Evolutionary conservation across 169 alveolate species (phyloP), one percentile per base, ranked within the genome.

Genomic region (Cytauxzoon felis): DNA sequence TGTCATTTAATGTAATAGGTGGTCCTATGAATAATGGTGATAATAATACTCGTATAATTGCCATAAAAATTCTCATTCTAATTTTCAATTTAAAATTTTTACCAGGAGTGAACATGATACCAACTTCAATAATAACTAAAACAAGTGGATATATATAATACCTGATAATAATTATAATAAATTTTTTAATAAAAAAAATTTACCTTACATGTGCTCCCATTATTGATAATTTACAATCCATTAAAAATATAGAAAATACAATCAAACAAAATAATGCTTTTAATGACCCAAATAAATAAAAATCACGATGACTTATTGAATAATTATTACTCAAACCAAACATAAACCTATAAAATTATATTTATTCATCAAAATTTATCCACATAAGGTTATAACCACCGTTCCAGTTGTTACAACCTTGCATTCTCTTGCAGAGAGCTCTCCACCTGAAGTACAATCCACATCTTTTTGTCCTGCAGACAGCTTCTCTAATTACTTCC

Each of bases 301-400:
- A 73, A 11, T 85, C 83, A 16, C 61, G 53, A 27, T 86, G 58
- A 9, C 63, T 43, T 23, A 82, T 81, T 42, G 78, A 65, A 58
- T 90, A 78, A 32, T 81, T 76, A 16, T 89, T 88, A 59, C 87
- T 84, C 33, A 88, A 21, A 27, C 76, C 88, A 59, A 87, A 78
- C 75, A 84, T 67, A 56, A 72, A 72, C 65, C 66, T 48, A 48
- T n/a, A 48, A 13, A 38, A 38, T 38, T 38, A 13, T 38, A 38
- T 11, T 38, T 11, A 13, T 38, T 11, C 45, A 38, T 11, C 45
- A 13, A 38, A 38, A 13, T 38, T n/a, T n/a, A n/a, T n/a, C n/a
- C n/a, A n/a, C n/a, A n/a, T n/a, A n/a, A n/a, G n/a, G n/a, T n/a
- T n/a, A n/a, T n/a, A n/a, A n/a, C n/a, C n/a, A n/a, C n/a, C n/a